phyloP scores from a whole-genome alignment of 2,329 filamentous ascomycete genomes.

The Paramyrothecium roridum region DNA sequence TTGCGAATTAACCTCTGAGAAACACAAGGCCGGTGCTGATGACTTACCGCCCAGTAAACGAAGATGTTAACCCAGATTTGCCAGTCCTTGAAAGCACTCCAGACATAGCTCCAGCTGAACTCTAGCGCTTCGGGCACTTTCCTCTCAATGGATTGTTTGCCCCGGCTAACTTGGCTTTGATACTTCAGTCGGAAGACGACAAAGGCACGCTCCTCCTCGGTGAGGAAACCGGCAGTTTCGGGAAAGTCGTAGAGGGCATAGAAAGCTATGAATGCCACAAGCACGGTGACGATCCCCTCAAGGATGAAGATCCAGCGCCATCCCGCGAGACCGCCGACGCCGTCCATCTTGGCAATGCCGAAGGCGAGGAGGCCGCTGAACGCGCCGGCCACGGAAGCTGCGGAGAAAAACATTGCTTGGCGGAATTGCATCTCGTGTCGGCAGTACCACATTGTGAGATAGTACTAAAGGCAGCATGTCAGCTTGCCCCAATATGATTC shows the following conservation, averaged over 20 bases:
- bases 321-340: conserved; percentile 54
- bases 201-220: conserved; percentile 65
- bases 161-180: conserved; percentile 44
- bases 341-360: conserved; percentile 67
- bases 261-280: conserved; percentile 65
- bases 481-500: background rate
- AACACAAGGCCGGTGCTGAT: conserved; percentile 15
- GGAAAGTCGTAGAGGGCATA: conserved; percentile 80
- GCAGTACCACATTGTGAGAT: conserved; percentile 57
- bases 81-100: conserved; percentile 72
- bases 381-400: conserved; percentile 74
- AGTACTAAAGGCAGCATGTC: conserved; percentile 31
- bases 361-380: conserved; percentile 72
- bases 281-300: conserved; percentile 66
- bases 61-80: conserved; percentile 66
- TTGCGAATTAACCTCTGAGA: conserved; percentile 2
- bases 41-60: conserved; percentile 63
- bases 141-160: conserved; percentile 9
- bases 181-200: conserved; percentile 68
- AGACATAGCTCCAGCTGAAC: conserved; percentile 73
- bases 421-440: conserved; percentile 53
- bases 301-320: conserved; percentile 69
- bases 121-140: conserved; percentile 64
- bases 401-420: conserved; percentile 76
- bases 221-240: conserved; percentile 72